Percentiles rank a stretch among this genome's conserved stretches.
Evolutionary conservation across 2,329 filamentous ascomycete species (phyloP).

Genomic region (Remersonia thermophila): DNA sequence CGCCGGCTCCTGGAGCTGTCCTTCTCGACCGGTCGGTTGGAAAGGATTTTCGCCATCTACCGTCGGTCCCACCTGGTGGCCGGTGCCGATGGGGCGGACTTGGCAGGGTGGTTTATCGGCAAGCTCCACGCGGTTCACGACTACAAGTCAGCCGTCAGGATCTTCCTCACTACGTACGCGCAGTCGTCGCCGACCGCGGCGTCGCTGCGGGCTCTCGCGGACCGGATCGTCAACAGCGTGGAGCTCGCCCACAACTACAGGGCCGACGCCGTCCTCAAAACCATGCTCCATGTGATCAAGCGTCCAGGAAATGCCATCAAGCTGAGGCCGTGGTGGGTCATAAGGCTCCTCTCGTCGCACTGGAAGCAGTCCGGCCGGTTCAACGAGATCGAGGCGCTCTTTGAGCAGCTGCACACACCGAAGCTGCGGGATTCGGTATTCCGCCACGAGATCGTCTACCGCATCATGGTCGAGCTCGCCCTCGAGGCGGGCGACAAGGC

Average conservation of each 20-base stretch:
- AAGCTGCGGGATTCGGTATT: constrained; percentile 18
- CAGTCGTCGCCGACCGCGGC: constrained; percentile 14
- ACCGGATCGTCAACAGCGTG: constrained; percentile 23
- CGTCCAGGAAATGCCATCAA: background rate
- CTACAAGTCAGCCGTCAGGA: constrained; percentile 23
- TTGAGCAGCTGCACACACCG: constrained; percentile 11
- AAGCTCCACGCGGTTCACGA: constrained; percentile 20
- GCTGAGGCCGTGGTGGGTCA: constrained; percentile 26
- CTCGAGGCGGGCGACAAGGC: constrained; percentile 23
- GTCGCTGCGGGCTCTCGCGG: constrained; percentile 19
- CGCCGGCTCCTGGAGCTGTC: constrained; percentile 20
- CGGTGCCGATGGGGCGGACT: constrained; percentile 14
- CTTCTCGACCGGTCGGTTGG: constrained; percentile 15
- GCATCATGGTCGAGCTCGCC: constrained; percentile 29
- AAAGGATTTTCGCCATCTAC: constrained; percentile 20
- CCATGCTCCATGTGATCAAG: background rate
- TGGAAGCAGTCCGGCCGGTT: constrained; percentile 23
- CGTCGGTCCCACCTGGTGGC: constrained; percentile 20
- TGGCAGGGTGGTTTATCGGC: constrained; percentile 22
- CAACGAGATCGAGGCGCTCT: constrained; percentile 17
- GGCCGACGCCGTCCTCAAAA: constrained; percentile 19
- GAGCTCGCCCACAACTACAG: constrained; percentile 19
- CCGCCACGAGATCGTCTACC: constrained; percentile 23
- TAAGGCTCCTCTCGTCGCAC: constrained; percentile 24
- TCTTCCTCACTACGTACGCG: constrained; percentile 23